Evolutionary conservation across 2,329 filamentous ascomycete genomes (phyloP), one percentile per base, ranked within the genome.

Genomic region (Teratosphaeria zuluensis): DNA sequence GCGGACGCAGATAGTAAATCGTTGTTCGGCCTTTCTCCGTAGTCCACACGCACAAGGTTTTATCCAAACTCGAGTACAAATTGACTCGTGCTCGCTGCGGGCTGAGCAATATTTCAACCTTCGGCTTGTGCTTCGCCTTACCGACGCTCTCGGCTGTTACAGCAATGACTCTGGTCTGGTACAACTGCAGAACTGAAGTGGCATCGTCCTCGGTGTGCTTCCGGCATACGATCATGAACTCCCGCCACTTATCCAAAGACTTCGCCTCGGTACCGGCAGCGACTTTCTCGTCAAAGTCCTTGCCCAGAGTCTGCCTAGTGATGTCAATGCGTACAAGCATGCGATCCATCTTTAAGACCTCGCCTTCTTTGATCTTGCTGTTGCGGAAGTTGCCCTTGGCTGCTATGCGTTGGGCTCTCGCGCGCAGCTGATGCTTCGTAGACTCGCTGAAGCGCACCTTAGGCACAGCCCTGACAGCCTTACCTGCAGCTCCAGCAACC

Each of bases 331-430:
- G 78, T 21, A 87, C 80, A 24, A 88, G 78, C 85, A 88, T 88
- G 60, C 81, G 83, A 67, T 87, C 84, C 71, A 85, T 84, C 70
- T 86, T 86, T 59, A 87, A 75, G 56, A 87, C 82, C 61, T 85
- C 80, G 4, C 85, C 85, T 63, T 84, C 79, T 55, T 75, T 74
- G 52, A 75, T 68, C 60, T 73, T 75, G 56, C 70, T 63, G 48
- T 61, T 66, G 30, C 62, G 62, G 12, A 71, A 62, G 30, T 51
- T 63, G 33, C 69, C 68, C 51, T 59, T 60, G 16, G 65, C 64
- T 8, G 69, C 69, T 56, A 72, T 58, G 14, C 68, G 68, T 33
- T 63, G 64, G 14, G 69, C 69, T 56, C 66, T 61, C 7, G 66
- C 65, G 4, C 68, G 66, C 4, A 72, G 61, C 53, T 70, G 69